These are phyloP conservation scores for Pleurotus cornucopiae DNA, from an alignment of 768 basidiomycete genomes.

Conservation along the genomic window DNA sequence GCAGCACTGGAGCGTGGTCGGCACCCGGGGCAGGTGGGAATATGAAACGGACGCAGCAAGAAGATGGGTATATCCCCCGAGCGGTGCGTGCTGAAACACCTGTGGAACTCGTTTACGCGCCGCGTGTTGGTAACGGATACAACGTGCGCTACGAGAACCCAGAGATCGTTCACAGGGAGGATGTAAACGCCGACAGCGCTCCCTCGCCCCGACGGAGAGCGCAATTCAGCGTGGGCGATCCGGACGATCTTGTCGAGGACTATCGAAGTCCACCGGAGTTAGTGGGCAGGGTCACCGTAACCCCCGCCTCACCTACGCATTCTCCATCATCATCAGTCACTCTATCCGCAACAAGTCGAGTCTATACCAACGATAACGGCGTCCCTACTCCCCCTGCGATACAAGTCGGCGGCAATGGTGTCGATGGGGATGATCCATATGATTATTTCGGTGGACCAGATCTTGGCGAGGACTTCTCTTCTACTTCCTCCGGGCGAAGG, in stretches of 20 bases:
- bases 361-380: neutral
- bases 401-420: slow-evolving; percentile 4
- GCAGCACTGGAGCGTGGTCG: slow-evolving; percentile 13
- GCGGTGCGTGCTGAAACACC: slow-evolving; percentile 39
- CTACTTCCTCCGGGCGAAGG: slow-evolving; percentile 15
- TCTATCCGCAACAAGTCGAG: neutral
- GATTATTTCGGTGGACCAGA: slow-evolving; percentile 61
- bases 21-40: slow-evolving; percentile 11
- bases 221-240: slow-evolving; percentile 3
- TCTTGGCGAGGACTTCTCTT: slow-evolving; percentile 45
- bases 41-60: slow-evolving; percentile 14
- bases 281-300: slow-evolving; percentile 4
- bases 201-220: neutral
- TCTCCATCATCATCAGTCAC: slow-evolving; percentile 1
- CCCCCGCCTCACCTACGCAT: slow-evolving; percentile 3
- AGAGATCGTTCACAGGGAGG: slow-evolving; percentile 5
- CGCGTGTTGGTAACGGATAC: slow-evolving; percentile 40
- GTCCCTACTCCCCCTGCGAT: slow-evolving; percentile 18
- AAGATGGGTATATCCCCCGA: slow-evolving; percentile 17
- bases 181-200: neutral
- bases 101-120: slow-evolving; percentile 72
- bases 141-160: slow-evolving; percentile 6
- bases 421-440: slow-evolving; percentile 36
- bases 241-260: slow-evolving; percentile 4
- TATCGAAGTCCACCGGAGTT: neutral